Evolutionary conservation across 176 grass and related monocot species (phyloP), one percentile per base, ranked within the genome.

Genomic region (Zizania latifolia): DNA sequence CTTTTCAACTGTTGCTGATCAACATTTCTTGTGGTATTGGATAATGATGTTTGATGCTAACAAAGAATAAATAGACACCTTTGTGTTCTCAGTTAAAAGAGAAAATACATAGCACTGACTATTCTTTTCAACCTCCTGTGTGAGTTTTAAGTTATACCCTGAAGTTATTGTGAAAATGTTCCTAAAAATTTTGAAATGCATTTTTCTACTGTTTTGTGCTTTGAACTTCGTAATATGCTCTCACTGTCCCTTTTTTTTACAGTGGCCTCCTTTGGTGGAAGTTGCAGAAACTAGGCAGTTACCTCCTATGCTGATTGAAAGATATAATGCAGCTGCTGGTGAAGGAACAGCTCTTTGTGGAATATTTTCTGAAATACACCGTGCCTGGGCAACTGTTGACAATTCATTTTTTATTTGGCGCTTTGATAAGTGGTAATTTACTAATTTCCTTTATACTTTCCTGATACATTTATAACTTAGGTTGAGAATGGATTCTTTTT

Each of bases 221-320:
- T 73, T 38, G 1, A 32, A 48, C 33, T 58, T 41, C 43, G 11
- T 53, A 54, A 65, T 57, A 16, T 62, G 13, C 35, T 74, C 58
- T 21, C 46, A 35, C 65, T 58, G 34, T 28, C 13, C 3, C 66
- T 60, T 6, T 75, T 15, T 23, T 86, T 61, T n/a, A n/a, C 86
- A 98, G 94, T 98, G 94, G 94, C 94, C 91, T 87, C 71, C 94
- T 69, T 64, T 94, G 59, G 94, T 98, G 68, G 94, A 98, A 91
- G 88, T 94, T 78, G 83, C 78, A 29, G 94, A 87, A 84, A 91
- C 84, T 79, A 82, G 86, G 43, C 91, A 94, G 58, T 82, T 98
- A 55, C 94, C 94, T 82, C 77, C 86, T 59, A 72, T 78, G 65
- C 80, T 98, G 53, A 89, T 98, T 78, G 94, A 98, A 83, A 98